Percentiles rank a stretch among this genome's conserved stretches.
Evolutionary conservation across 495 filamentous ascomycete species (phyloP).

Genomic region (Neurospora hispaniola): DNA sequence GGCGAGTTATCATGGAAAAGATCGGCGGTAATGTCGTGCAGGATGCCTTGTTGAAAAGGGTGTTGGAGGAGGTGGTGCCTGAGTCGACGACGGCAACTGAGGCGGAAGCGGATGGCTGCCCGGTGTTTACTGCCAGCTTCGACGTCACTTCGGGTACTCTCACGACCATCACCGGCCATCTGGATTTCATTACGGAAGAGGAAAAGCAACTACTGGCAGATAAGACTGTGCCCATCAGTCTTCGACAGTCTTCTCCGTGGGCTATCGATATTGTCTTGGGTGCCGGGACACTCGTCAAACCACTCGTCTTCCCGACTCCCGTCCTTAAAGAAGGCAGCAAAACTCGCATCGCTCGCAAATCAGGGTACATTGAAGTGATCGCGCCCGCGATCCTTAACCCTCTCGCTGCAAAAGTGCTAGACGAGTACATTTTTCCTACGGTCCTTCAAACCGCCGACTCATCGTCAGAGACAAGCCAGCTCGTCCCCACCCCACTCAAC

Average conservation of each 20-base stretch:
- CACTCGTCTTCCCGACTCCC: constrained; percentile 31
- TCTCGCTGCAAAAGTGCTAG: constrained; percentile 1
- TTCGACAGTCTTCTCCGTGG: constrained; percentile 22
- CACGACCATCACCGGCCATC: constrained; percentile 14
- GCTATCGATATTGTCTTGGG: constrained; percentile 23
- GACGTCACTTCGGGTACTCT: constrained; percentile 4
- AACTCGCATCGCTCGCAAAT: constrained; percentile 35
- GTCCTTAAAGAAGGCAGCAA: constrained; percentile 23
- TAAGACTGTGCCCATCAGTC: constrained; percentile 15
- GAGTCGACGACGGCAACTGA: not conserved
- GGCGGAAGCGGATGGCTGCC: not conserved
- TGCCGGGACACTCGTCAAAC: constrained; percentile 2
- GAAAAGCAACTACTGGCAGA: constrained; percentile 19
- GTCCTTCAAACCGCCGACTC: constrained; percentile 4
- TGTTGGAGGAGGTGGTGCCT: constrained; percentile 1
- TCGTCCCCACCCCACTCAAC: constrained; percentile 24
- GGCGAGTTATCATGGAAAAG: not conserved
- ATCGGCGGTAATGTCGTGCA: not conserved
- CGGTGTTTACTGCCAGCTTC: constrained; percentile 4
- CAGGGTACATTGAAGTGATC: constrained; percentile 35
- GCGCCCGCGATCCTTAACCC: constrained; percentile 6
- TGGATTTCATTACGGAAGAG: constrained; percentile 18
- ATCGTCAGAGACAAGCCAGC: not conserved
- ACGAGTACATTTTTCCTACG: constrained; percentile 23
- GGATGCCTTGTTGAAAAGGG: not conserved